Evolutionary conservation across 768 basidiomycete species (phyloP).

Genomic region (Dictyophora rubrovolvata): DNA sequence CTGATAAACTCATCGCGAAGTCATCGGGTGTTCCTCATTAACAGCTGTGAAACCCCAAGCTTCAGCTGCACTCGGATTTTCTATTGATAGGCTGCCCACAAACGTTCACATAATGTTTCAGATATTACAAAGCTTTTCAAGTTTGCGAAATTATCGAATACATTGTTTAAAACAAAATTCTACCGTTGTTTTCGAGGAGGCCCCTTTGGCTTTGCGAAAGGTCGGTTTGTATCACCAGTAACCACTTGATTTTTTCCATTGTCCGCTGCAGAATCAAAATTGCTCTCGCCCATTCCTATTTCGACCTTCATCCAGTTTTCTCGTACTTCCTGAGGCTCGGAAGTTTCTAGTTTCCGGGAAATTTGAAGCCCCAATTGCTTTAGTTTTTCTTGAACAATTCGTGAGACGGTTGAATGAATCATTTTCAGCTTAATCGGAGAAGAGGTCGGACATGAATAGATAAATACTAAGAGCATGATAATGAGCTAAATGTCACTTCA

Average conservation of each 20-base stretch:
- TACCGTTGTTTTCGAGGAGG: constrained; percentile 41
- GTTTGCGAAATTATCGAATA: neutral
- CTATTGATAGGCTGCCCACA: too few relatives aligned
- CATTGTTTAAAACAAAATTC: neutral
- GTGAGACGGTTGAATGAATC: constrained; percentile 72
- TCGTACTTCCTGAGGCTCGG: constrained; percentile 64
- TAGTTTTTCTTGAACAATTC: constrained; percentile 44
- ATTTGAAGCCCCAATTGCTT: constrained; percentile 38
- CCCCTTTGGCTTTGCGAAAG: constrained; percentile 63
- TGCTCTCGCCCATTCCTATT: constrained; percentile 29
- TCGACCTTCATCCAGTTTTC: constrained; percentile 51
- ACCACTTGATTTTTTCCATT: constrained; percentile 6
- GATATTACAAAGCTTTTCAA: neutral
- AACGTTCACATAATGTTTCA: too few relatives aligned
- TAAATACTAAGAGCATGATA: constrained; percentile 53
- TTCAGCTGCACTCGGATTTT: neutral
- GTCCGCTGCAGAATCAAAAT: constrained; percentile 13
- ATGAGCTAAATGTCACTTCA: neutral
- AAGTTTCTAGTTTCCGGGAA: constrained; percentile 67
- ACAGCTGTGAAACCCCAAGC: too few relatives aligned
- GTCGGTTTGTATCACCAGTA: constrained; percentile 26
- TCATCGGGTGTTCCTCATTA: too few relatives aligned
- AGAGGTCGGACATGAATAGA: constrained; percentile 80
- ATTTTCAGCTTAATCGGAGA: constrained; percentile 82
- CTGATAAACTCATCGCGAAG: neutral